Evolutionary conservation across 768 basidiomycete genomes (phyloP).

Genomic region (Suillus subluteus): DNA sequence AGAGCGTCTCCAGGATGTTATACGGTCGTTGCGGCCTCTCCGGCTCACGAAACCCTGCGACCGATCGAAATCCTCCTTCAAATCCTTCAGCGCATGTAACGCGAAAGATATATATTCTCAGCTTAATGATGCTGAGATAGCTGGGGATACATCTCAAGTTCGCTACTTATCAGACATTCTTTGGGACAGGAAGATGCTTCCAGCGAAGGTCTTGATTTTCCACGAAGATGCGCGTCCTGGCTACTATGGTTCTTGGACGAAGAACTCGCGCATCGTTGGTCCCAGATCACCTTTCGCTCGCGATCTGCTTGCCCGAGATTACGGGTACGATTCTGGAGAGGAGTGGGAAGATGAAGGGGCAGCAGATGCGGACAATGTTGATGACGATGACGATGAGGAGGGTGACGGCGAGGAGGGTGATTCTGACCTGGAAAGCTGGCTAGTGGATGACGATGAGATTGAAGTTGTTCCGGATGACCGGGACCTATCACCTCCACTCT

Average conservation of each 20-base stretch:
- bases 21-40: slow-evolving; percentile 37
- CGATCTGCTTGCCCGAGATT: slow-evolving; percentile 81
- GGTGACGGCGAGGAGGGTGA: slow-evolving; percentile 58
- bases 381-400: slow-evolving; percentile 66
- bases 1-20: slow-evolving; percentile 17
- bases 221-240: slow-evolving; percentile 85
- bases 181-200: slow-evolving; percentile 60
- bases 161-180: slow-evolving; percentile 66
- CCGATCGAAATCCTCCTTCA: slow-evolving; percentile 27
- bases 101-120: slow-evolving; percentile 58
- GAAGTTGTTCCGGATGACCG: slow-evolving; percentile 52
- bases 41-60: slow-evolving; percentile 25
- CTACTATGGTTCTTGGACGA: slow-evolving; percentile 95
- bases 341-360: slow-evolving; percentile 93
- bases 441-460: slow-evolving; percentile 71
- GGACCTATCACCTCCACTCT: slow-evolving; percentile 36
- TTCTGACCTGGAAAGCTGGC: slow-evolving; percentile 42
- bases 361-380: slow-evolving; percentile 77
- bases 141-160: slow-evolving; percentile 70
- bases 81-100: slow-evolving; percentile 34
- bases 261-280: slow-evolving; percentile 74
- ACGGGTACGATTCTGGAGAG: slow-evolving; percentile 91
- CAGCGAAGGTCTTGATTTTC: slow-evolving; percentile 85
- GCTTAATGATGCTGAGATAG: slow-evolving; percentile 78
- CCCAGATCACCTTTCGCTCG: slow-evolving; percentile 82